phyloP scores from a whole-genome alignment of 164 flowering plant species.

The Stephania japonica region DNA sequence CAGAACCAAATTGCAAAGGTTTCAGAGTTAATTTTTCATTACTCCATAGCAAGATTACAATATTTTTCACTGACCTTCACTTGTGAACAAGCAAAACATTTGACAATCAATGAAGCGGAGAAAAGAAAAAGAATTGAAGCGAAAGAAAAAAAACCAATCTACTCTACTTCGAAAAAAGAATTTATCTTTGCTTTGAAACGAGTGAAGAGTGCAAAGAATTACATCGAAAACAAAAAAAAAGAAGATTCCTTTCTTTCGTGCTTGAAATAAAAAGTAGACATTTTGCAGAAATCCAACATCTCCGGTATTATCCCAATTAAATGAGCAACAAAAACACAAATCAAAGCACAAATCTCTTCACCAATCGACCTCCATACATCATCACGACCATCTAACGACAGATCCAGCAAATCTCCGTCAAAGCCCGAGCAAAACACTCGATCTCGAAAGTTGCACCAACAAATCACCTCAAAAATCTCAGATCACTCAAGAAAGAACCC shows the following conservation, averaged over 20 bases:
- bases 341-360: background rate
- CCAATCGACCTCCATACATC: slow-evolving; percentile 3
- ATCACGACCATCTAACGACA: background rate
- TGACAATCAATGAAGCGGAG: background rate
- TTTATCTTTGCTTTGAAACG: no score
- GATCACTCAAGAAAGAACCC: slow-evolving; percentile 17
- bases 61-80: background rate
- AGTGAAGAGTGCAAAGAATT: background rate
- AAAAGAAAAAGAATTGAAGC: no score
- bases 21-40: background rate
- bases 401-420: slow-evolving; percentile 13
- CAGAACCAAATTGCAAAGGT: background rate
- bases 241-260: background rate
- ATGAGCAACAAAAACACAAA: background rate
- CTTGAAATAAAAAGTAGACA: background rate
- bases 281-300: background rate
- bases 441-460: slow-evolving; percentile 6
- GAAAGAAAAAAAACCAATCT: no score
- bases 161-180: background rate
- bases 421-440: background rate
- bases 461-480: slow-evolving; percentile 9
- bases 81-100: no score
- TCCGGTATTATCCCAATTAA: background rate
- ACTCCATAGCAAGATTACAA: background rate
- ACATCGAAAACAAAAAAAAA: background rate